phyloP scores from a whole-genome alignment of 192 early-diverging fungal genomes.

The Anaeromyces robustus region DNA sequence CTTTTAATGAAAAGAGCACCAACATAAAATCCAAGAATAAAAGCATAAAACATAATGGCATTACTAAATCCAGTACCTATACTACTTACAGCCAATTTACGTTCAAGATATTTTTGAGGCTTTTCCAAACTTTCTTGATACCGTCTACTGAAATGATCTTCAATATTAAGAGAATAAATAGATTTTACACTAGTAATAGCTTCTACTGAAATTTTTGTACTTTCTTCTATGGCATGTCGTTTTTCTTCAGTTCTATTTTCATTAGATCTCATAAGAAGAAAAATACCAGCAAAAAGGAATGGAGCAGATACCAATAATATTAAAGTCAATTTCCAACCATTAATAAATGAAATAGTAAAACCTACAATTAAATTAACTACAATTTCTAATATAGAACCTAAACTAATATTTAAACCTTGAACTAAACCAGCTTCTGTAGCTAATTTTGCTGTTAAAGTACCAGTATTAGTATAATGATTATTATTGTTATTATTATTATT shows the following conservation, averaged over 20 bases:
- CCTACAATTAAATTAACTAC: constrained; percentile 14
- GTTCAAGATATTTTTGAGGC: too few relatives aligned
- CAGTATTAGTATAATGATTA: background rate
- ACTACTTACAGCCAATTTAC: too few relatives aligned
- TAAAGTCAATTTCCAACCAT: constrained; percentile 43
- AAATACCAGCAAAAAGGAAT: constrained; percentile 41
- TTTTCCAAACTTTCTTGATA: constrained; percentile 2
- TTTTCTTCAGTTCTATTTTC: constrained; percentile 24
- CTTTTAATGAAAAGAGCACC: too few relatives aligned
- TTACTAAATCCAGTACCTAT: too few relatives aligned
- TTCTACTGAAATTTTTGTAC: constrained; percentile 63
- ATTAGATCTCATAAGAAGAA: constrained; percentile 37
- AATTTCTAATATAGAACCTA: constrained; percentile 13
- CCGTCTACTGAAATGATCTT: constrained; percentile 19
- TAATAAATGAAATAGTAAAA: constrained; percentile 25
- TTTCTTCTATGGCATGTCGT: constrained; percentile 36
- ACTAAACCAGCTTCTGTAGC: constrained; percentile 3
- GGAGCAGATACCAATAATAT: constrained; percentile 54
- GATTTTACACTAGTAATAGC: constrained; percentile 70
- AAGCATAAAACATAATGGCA: too few relatives aligned
- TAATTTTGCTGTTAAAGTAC: constrained; percentile 2
- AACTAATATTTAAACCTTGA: background rate
- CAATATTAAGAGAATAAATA: constrained; percentile 55
- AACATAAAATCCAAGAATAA: too few relatives aligned
- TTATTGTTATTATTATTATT: background rate